phyloP scores from a whole-genome alignment of 2,329 filamentous ascomycete genomes.

The Claviceps maximensis region DNA sequence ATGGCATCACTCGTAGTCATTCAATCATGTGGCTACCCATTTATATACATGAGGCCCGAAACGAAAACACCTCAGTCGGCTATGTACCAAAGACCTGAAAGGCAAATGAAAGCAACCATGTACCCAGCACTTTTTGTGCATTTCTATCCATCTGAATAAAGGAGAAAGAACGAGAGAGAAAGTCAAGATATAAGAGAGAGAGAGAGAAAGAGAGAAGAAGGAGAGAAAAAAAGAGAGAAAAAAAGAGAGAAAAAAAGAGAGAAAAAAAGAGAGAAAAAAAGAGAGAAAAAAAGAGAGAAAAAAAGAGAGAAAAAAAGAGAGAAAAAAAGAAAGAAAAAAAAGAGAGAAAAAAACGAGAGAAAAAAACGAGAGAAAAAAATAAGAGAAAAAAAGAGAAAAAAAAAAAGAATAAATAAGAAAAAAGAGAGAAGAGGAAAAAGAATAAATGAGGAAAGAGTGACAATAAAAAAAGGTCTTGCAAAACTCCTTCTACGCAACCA shows the following conservation, averaged over 20 bases:
- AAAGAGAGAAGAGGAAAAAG: not conserved
- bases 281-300: not conserved
- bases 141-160: not conserved
- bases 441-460: not conserved
- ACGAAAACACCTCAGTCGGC: not conserved
- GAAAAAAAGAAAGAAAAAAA: not conserved
- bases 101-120: not conserved
- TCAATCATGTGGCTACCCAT: not conserved
- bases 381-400: not conserved
- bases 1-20: not conserved
- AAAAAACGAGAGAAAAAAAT: no score
- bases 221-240: no score
- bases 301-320: not conserved
- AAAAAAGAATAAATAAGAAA: not conserved
- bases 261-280: no score
- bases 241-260: no score
- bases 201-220: no score
- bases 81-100: not conserved
- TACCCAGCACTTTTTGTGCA: not conserved
- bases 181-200: no score
- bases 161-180: no score
- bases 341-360: not conserved
- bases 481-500: constrained; percentile 7
- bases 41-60: not conserved
- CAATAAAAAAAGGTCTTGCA: not conserved